Evolutionary conservation across 306 rosid species (phyloP).

Genomic region (Senna tora): DNA sequence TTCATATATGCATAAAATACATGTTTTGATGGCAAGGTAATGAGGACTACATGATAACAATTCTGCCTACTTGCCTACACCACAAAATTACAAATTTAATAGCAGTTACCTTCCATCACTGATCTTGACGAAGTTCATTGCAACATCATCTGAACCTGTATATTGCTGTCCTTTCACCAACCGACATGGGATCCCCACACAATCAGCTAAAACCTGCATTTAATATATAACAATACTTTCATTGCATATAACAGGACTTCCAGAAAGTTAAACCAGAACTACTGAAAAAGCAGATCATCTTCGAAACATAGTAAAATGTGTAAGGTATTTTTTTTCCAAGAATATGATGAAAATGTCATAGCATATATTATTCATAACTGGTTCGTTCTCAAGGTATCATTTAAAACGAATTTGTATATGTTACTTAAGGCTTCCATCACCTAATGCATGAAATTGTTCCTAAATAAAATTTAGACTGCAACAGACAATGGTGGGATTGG

Average conservation of each 20-base stretch:
- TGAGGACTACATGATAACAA: conserved; percentile 15
- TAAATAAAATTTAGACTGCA: conserved; percentile 30
- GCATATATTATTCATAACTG: conserved; percentile 20
- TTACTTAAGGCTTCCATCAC: conserved; percentile 26
- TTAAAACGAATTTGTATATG: conserved; percentile 14
- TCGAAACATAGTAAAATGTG: conserved; percentile 22
- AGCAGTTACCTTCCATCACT: conserved; percentile 81
- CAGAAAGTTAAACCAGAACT: neutral
- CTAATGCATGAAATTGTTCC: conserved; percentile 5
- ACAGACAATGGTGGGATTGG: conserved; percentile 19
- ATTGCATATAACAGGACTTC: conserved; percentile 21
- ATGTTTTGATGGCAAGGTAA: conserved; percentile 29
- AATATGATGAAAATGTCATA: conserved; percentile 18
- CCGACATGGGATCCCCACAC: conserved; percentile 83
- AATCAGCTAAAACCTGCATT: conserved; percentile 87
- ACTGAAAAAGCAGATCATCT: conserved; percentile 9
- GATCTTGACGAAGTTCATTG: conserved; percentile 87
- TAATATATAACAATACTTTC: neutral
- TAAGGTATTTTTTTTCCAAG: neutral
- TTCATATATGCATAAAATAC: conserved; percentile 12
- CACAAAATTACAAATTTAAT: conserved; percentile 33
- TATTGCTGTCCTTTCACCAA: conserved; percentile 88
- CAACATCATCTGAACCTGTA: conserved; percentile 81
- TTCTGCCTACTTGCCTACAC: conserved; percentile 30
- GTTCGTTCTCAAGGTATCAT: conserved; percentile 27